Evolutionary conservation across 768 basidiomycete genomes (phyloP).

Genomic region (Tremella yokohamensis): DNA sequence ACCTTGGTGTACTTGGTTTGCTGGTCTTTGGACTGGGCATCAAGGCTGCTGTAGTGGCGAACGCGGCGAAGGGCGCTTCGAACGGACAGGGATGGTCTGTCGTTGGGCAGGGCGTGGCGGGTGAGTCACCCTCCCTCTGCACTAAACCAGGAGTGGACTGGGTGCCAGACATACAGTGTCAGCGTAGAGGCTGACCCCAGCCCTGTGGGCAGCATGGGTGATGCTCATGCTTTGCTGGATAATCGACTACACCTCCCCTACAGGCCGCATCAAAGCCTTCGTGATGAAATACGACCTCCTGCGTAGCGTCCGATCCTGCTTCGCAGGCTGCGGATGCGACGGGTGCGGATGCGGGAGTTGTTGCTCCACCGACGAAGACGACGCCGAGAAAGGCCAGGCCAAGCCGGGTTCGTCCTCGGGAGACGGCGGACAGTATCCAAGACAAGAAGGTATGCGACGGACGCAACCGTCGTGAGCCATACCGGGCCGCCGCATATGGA

Average conservation of each 20-base stretch:
- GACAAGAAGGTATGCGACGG: too few species aligned
- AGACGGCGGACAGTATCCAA: too few species aligned
- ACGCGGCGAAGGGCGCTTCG: not conserved
- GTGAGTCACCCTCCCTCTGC: not conserved
- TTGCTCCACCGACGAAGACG: not conserved
- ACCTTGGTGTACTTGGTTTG: not conserved
- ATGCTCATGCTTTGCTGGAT: not conserved
- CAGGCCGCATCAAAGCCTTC: not conserved
- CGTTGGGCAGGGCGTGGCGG: constrained; percentile 1
- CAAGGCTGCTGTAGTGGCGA: not conserved
- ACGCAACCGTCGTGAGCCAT: too few species aligned
- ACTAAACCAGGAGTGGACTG: too few species aligned
- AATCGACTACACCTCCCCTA: constrained; percentile 1
- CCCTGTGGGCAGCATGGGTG: not conserved
- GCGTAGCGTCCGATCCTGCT: not conserved
- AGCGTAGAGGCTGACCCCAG: not conserved
- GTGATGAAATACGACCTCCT: constrained; percentile 3
- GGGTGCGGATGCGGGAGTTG: not conserved
- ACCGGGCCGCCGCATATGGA: too few species aligned
- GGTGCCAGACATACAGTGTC: too few species aligned
- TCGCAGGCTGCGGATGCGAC: not conserved
- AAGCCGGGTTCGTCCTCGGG: too few species aligned
- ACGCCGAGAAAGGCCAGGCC: not conserved
- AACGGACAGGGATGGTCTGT: not conserved
- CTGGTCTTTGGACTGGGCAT: not conserved